phyloP scores from a whole-genome alignment of 805 yeast genomes.

The Yarrowia bubula region DNA sequence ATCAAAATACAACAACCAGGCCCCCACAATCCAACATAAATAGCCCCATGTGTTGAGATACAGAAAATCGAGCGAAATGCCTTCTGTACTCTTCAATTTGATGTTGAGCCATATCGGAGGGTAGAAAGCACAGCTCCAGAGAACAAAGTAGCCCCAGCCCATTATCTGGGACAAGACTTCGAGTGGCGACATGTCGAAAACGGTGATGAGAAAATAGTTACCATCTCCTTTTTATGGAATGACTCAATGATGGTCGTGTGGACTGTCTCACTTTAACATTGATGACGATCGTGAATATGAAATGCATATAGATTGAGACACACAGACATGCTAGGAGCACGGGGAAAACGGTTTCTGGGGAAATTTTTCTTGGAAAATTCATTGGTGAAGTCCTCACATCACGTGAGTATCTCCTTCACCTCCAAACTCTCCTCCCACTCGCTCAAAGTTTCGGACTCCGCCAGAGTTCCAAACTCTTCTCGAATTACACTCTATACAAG shows the following conservation, averaged over 20 bases:
- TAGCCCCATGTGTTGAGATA: slow-evolving; percentile 41
- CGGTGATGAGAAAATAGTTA: neutral
- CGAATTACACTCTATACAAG: too few species aligned
- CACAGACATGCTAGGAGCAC: too few species aligned
- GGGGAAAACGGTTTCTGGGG: too few species aligned
- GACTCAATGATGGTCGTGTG: slow-evolving; percentile 3
- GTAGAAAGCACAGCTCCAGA: slow-evolving; percentile 40
- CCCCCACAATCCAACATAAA: slow-evolving; percentile 38
- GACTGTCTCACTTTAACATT: neutral
- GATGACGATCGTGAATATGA: too few species aligned
- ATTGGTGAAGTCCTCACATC: too few species aligned
- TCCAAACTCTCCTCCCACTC: neutral
- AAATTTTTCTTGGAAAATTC: too few species aligned
- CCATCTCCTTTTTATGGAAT: neutral
- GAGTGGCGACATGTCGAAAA: neutral
- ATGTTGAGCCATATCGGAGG: slow-evolving; percentile 40
- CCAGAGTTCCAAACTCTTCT: neutral
- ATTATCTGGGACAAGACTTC: neutral
- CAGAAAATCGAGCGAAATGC: slow-evolving; percentile 41
- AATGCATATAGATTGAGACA: too few species aligned
- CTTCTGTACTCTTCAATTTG: slow-evolving; percentile 40
- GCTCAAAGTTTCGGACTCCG: neutral
- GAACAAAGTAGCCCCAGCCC: slow-evolving; percentile 10
- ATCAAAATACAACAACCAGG: slow-evolving; percentile 38
- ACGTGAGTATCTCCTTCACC: neutral